phyloP scores from a whole-genome alignment of 2,329 filamentous ascomycete species.

The Aspergillus sp. region DNA sequence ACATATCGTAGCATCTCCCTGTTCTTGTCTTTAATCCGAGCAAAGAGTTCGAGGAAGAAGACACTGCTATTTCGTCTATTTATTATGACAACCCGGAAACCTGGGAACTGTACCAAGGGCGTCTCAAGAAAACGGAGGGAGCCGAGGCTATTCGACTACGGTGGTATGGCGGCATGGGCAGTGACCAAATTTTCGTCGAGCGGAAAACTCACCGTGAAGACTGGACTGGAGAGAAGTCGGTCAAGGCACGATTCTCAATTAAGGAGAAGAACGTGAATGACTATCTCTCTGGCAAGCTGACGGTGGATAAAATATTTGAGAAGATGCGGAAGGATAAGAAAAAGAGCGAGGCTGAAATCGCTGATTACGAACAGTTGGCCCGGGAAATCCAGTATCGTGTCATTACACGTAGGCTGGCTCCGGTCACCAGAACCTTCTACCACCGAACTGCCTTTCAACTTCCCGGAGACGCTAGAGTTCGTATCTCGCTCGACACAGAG shows the following conservation, averaged over 20 bases:
- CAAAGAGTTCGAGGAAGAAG: conserved; percentile 90
- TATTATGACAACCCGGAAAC: conserved; percentile 95
- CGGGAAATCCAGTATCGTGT: conserved; percentile 92
- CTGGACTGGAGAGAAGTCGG: conserved; percentile 98
- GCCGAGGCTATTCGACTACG: conserved; percentile 93
- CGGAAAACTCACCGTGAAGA: conserved; percentile 98
- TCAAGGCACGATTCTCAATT: conserved; percentile 90
- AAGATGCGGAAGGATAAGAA: conserved; percentile 95
- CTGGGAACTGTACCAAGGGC: conserved; percentile 92
- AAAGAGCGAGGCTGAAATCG: conserved; percentile 88
- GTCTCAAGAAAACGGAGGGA: conserved; percentile 95
- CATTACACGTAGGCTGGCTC: conserved; percentile 79
- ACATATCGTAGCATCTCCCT: conserved; percentile 67
- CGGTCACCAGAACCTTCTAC: conserved; percentile 94
- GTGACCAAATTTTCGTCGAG: conserved; percentile 93
- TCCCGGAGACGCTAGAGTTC: conserved; percentile 90
- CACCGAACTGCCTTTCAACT: conserved; percentile 98
- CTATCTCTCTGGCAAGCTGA: conserved; percentile 79
- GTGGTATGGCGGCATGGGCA: conserved; percentile 98
- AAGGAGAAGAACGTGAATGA: conserved; percentile 98
- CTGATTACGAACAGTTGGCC: conserved; percentile 82
- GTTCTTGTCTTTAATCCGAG: conserved; percentile 96
- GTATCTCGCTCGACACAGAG: conserved; percentile 95
- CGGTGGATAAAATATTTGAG: conserved; percentile 87
- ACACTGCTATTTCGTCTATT: conserved; percentile 95